Evolutionary conservation across 805 yeast genomes (phyloP).

Genomic region (Torulaspora microellipsoides): DNA sequence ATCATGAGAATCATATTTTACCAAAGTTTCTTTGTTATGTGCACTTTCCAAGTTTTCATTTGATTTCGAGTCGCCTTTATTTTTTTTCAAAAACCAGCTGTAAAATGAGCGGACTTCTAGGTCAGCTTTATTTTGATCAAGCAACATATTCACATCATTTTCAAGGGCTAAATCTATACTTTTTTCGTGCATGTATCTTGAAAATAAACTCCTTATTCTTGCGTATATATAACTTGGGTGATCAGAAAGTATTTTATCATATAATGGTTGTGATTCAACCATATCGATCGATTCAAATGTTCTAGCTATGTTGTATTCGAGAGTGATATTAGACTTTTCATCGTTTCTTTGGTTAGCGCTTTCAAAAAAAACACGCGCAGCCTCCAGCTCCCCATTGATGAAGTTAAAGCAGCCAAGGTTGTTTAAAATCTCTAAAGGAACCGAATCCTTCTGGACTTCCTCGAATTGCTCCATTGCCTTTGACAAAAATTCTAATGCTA

Average conservation of each 20-base stretch:
- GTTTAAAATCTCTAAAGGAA: slow-evolving; percentile 60
- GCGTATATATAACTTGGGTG: slow-evolving; percentile 75
- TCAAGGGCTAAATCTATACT: slow-evolving; percentile 38
- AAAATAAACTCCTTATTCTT: slow-evolving; percentile 61
- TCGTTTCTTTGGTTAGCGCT: slow-evolving; percentile 36
- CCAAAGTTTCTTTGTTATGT: slow-evolving; percentile 82
- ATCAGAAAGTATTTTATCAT: slow-evolving; percentile 50
- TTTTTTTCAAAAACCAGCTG: slow-evolving; percentile 76
- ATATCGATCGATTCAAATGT: slow-evolving; percentile 47
- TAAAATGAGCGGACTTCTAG: slow-evolving; percentile 85
- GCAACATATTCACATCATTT: slow-evolving; percentile 49
- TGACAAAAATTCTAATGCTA: slow-evolving; percentile 59
- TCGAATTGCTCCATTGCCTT: slow-evolving; percentile 52
- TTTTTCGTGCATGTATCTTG: slow-evolving; percentile 50
- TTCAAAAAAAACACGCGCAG: slow-evolving; percentile 54
- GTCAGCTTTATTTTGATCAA: slow-evolving; percentile 52
- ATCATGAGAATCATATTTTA: slow-evolving; percentile 81
- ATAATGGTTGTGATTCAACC: slow-evolving; percentile 33
- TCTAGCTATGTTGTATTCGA: slow-evolving; percentile 74
- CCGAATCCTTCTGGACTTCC: slow-evolving; percentile 32
- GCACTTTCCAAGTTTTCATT: slow-evolving; percentile 60
- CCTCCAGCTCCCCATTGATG: slow-evolving; percentile 53
- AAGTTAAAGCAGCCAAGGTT: slow-evolving; percentile 83
- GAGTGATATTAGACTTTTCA: slow-evolving; percentile 39
- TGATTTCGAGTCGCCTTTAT: slow-evolving; percentile 40